These are phyloP conservation scores for Mayamaea pseudoterrestris DNA, from an alignment of 108 stramenopile genomes.

Conservation along the genomic window DNA sequence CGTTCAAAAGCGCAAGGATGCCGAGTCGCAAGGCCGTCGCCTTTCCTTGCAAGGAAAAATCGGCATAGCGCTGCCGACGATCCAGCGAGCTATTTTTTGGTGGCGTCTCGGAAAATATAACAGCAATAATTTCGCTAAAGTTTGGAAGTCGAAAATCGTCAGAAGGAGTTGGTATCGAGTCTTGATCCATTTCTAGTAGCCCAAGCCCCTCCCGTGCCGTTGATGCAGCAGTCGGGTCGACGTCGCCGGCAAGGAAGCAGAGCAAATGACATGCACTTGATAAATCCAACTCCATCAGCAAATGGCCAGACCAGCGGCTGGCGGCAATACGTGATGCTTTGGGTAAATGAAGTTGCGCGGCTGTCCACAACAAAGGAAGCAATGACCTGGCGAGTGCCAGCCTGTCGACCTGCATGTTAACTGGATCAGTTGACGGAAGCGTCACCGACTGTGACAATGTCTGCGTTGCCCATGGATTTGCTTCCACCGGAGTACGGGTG, in stretches of 20 bases:
- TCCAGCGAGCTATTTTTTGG: not conserved
- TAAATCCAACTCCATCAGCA: conserved; percentile 33
- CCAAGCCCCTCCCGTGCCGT: conserved; percentile 56
- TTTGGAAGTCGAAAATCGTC: conserved; percentile 24
- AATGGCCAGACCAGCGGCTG: conserved; percentile 57
- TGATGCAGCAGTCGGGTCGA: conserved; percentile 52
- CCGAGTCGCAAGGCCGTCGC: conserved; percentile 48
- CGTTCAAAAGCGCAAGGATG: conserved; percentile 44
- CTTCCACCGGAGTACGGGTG: not conserved
- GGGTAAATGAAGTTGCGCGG: conserved; percentile 37
- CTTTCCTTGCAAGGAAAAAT: conserved; percentile 44
- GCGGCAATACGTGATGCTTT: conserved; percentile 65
- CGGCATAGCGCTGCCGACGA: conserved; percentile 27
- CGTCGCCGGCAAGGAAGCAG: conserved; percentile 67
- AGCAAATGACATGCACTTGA: conserved; percentile 53
- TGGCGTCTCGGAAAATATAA: conserved; percentile 21
- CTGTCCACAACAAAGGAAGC: conserved; percentile 53
- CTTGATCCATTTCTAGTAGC: conserved; percentile 5
- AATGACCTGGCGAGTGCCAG: conserved; percentile 25
- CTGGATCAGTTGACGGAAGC: not conserved
- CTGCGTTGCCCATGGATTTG: conserved; percentile 40
- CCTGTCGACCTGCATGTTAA: conserved; percentile 5
- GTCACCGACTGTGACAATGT: conserved; percentile 2
- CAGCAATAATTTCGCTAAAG: conserved; percentile 29
- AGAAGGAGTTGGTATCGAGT: not conserved